phyloP scores from a whole-genome alignment of 768 basidiomycete genomes.

The Sarcodon sp. region DNA sequence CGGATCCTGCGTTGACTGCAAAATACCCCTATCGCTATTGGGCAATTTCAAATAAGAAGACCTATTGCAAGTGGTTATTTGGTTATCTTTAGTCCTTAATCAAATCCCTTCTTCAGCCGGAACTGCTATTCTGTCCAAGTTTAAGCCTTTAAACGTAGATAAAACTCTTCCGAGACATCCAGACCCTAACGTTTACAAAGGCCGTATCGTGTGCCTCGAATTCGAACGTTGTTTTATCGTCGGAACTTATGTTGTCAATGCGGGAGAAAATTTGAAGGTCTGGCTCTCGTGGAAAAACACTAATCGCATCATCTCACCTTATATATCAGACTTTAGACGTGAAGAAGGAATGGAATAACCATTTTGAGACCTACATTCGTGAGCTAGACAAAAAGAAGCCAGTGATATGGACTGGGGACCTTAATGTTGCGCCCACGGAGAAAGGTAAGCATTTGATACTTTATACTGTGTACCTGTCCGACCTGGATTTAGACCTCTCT shows the following conservation, averaged over 20 bases:
- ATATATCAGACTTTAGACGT: conserved; percentile 48
- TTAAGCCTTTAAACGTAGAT: conserved; percentile 52
- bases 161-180: conserved; percentile 69
- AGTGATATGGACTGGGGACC: conserved; percentile 80
- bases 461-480: neutral
- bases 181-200: conserved; percentile 47
- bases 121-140: conserved; percentile 69
- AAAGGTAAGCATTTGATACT: conserved; percentile 27
- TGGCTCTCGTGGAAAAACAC: neutral
- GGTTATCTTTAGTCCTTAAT: neutral
- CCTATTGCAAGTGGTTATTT: conserved; percentile 41
- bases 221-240: conserved; percentile 58
- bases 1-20: conserved; percentile 38
- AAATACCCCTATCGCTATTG: conserved; percentile 66
- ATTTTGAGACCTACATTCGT: conserved; percentile 65
- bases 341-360: conserved; percentile 69
- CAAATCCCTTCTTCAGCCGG: conserved; percentile 39
- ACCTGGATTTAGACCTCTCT: conserved; percentile 36
- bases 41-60: conserved; percentile 69
- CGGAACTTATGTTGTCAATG: conserved; percentile 79
- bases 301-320: neutral
- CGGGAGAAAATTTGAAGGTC: conserved; percentile 67
- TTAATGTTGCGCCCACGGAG: conserved; percentile 77
- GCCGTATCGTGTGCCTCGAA: conserved; percentile 75
- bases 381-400: conserved; percentile 68